phyloP scores from a whole-genome alignment of 352 stramenopile genomes.

The Blastocystis sp. region DNA sequence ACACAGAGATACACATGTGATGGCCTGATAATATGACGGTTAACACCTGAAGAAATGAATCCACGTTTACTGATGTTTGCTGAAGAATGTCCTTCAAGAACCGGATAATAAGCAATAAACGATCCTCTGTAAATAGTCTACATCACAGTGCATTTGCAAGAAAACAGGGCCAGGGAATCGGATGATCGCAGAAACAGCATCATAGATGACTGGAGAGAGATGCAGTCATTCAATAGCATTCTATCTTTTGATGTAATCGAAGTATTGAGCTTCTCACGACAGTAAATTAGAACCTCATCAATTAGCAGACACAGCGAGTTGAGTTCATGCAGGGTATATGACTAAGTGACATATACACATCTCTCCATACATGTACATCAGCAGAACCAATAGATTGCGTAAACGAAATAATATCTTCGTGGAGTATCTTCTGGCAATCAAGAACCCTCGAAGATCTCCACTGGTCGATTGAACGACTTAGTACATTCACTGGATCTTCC shows the following conservation, averaged over 20 bases:
- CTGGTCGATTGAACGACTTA: not conserved
- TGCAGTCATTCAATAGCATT: not conserved
- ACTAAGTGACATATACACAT: not conserved
- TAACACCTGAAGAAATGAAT: not conserved
- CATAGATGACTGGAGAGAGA: not conserved
- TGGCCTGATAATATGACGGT: not conserved
- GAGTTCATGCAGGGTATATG: not conserved
- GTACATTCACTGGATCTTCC: not conserved
- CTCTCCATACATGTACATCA: not conserved
- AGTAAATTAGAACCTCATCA: not conserved
- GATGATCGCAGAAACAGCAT: not conserved
- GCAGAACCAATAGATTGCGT: not conserved
- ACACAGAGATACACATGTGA: not conserved
- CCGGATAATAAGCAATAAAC: not conserved
- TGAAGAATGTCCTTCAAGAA: not conserved
- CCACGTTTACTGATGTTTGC: not conserved
- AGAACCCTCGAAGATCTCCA: not conserved
- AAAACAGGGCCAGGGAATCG: not conserved
- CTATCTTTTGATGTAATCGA: not conserved
- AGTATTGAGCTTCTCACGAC: not conserved
- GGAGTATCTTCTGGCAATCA: not conserved
- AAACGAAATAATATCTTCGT: not conserved
- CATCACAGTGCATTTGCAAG: not conserved
- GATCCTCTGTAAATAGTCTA: not conserved
- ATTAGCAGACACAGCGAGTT: not conserved